Evolutionary conservation across 2,329 filamentous ascomycete species (phyloP).

Genomic region (Fusarium sp.): DNA sequence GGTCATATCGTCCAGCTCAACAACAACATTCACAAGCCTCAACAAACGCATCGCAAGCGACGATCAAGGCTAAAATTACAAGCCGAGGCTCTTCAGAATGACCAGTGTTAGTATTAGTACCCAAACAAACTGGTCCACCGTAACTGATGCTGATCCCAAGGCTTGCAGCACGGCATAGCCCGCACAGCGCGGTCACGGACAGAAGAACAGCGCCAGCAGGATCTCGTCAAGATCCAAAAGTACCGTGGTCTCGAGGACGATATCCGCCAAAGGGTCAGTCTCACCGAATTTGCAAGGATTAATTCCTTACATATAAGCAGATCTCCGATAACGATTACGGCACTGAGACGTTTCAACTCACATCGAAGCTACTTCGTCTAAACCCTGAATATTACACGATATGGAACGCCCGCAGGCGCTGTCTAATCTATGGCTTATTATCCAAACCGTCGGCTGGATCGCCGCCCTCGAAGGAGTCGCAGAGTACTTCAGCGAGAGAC

Average conservation of each 20-base stretch:
- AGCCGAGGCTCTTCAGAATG: conserved; percentile 32
- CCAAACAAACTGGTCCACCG: not conserved
- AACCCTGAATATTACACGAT: conserved; percentile 93
- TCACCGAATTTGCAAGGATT: conserved; percentile 1
- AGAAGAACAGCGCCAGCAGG: conserved; percentile 77
- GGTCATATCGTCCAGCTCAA: conserved; percentile 6
- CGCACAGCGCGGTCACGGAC: conserved; percentile 73
- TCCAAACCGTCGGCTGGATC: conserved; percentile 65
- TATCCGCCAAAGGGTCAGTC: conserved; percentile 72
- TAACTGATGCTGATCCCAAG: conserved; percentile 46
- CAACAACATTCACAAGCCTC: conserved; percentile 5
- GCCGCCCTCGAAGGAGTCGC: conserved; percentile 67
- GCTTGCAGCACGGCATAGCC: conserved; percentile 81
- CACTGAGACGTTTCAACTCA: conserved; percentile 72
- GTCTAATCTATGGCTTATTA: conserved; percentile 70
- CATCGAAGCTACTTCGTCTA: conserved; percentile 77
- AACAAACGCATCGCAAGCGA: conserved; percentile 4
- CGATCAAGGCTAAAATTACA: conserved; percentile 2
- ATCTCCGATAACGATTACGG: conserved; percentile 61
- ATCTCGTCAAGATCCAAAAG: conserved; percentile 79
- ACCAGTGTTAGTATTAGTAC: conserved; percentile 37
- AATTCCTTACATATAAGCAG: conserved; percentile 41
- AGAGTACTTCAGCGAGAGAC: conserved; percentile 65
- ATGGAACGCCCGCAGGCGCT: conserved; percentile 88
- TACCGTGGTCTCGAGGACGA: conserved; percentile 79